These are phyloP conservation scores for Fragilaria crotonensis DNA, from an alignment of 108 stramenopile genomes.

Conservation along the genomic window DNA sequence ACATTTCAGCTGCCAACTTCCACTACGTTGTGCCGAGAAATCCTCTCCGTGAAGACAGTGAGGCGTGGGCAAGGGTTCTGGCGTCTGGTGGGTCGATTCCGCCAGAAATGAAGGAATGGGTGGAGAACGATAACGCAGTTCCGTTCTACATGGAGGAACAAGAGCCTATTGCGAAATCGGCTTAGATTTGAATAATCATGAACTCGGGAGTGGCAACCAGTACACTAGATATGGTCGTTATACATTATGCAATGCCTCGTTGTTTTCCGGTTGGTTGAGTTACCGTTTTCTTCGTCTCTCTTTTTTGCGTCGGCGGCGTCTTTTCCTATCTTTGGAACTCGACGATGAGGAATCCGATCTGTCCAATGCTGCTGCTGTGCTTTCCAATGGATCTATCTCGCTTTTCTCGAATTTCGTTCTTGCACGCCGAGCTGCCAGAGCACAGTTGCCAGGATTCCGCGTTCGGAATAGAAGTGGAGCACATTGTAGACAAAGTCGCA, in stretches of 20 bases:
- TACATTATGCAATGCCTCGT: not conserved
- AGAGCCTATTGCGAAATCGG: not conserved
- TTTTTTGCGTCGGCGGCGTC: too few species aligned
- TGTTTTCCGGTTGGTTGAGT: too few species aligned
- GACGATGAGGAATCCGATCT: too few species aligned
- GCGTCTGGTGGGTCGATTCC: conserved; percentile 7
- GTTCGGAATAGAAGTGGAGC: conserved; percentile 37
- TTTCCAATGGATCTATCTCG: too few species aligned
- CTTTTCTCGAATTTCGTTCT: too few species aligned
- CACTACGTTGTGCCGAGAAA: conserved; percentile 67
- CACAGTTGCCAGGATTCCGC: not conserved
- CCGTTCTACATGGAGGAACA: not conserved
- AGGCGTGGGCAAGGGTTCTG: conserved; percentile 44
- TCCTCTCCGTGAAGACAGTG: conserved; percentile 43
- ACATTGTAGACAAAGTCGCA: conserved; percentile 52
- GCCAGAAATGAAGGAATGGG: conserved; percentile 23
- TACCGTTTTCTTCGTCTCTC: too few species aligned
- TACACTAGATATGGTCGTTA: not conserved
- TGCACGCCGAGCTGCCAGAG: too few species aligned
- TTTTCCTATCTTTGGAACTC: too few species aligned
- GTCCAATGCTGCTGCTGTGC: too few species aligned
- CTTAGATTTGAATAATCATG: not conserved
- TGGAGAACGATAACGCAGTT: not conserved
- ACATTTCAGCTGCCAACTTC: conserved; percentile 45
- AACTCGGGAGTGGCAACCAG: too few species aligned